Evolutionary conservation across 345 rosid species (phyloP), one percentile per base, ranked within the genome.

Genomic region (Brassica juncea): DNA sequence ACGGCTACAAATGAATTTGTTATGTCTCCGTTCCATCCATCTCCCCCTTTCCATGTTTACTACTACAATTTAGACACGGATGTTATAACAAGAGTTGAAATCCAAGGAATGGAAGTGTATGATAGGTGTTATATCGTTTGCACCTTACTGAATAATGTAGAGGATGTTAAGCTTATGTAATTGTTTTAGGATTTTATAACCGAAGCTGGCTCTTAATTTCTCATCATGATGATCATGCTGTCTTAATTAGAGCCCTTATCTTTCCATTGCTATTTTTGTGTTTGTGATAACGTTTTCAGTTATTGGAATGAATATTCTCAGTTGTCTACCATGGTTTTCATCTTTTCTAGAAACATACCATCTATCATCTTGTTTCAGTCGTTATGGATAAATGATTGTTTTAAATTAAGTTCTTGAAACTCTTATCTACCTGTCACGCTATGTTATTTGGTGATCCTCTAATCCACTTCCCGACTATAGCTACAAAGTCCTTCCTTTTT

Each of bases 111-210:
- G 15, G 3, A 3, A 70, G n/a, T 6, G 30, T 21, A 6, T 57
- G 30, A 6, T 3, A n/a, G 10, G 44, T 0, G 2, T 54, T 6
- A 9, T 3, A 0, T 0, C 0, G 10, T 31, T 1, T 0, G 2
- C 47, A 54, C 16, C 1, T 70, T 9, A 9, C 8, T 54, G 14
- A 57, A 54, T 10, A 16, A 70, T 16, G 63, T 70, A 5, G 73
- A 70, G 0, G 23, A 70, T 31, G 63, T 70, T 10, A 54, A 70
- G 47, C 47, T 66, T 35, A 34, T 34, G 28, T 1, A 65, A 16
- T 9, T 35, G 44, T 34, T 32, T 3, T 32, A 64, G 23, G 23
- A 64, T 1, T 19, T 15, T 32, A 1, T 15, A 64, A 32, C 3
- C 1, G 34, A 60, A 7, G 65, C 8, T 12, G 66, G 8, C 8